These are phyloP conservation scores for Nicotiana tomentosiformis DNA, from an alignment of 257 asterid genomes.

Conservation along the genomic window DNA sequence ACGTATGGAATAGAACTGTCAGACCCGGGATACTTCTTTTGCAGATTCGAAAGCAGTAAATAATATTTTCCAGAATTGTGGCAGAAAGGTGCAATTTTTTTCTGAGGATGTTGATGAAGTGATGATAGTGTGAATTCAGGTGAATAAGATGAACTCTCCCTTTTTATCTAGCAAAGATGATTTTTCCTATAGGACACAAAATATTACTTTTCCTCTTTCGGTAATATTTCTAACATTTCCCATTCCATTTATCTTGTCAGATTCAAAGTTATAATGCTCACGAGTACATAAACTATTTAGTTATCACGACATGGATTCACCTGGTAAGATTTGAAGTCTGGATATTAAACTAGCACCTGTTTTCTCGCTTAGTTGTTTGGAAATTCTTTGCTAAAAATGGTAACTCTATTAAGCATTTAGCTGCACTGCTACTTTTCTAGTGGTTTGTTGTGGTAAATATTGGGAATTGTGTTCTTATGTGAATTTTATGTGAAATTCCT, in stretches of 20 bases:
- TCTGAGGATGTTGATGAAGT: neutral
- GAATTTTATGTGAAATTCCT: neutral
- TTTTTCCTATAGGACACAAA: neutral
- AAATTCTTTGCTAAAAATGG: neutral
- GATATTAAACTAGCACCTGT: neutral
- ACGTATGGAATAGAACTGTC: neutral
- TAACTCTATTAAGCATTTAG: neutral
- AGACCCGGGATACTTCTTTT: neutral
- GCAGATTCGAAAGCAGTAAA: neutral
- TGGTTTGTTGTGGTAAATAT: conserved; percentile 3
- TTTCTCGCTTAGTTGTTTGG: neutral
- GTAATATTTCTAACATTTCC: neutral
- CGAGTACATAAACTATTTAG: neutral
- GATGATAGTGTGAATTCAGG: neutral
- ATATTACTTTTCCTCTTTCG: neutral
- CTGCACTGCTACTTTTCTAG: neutral
- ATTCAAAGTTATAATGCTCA: neutral
- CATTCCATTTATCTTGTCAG: neutral
- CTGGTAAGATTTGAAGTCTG: conserved; percentile 6
- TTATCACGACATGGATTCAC: neutral
- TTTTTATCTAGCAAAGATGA: neutral
- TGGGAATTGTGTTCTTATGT: neutral
- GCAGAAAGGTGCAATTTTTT: neutral
- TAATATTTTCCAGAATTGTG: neutral
- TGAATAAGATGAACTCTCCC: neutral